A percentile compares a stretch with the other conserved stretches of the same genome.
phyloP scores from a whole-genome alignment of 768 basidiomycete genomes.

The Lactarius trivialis region DNA sequence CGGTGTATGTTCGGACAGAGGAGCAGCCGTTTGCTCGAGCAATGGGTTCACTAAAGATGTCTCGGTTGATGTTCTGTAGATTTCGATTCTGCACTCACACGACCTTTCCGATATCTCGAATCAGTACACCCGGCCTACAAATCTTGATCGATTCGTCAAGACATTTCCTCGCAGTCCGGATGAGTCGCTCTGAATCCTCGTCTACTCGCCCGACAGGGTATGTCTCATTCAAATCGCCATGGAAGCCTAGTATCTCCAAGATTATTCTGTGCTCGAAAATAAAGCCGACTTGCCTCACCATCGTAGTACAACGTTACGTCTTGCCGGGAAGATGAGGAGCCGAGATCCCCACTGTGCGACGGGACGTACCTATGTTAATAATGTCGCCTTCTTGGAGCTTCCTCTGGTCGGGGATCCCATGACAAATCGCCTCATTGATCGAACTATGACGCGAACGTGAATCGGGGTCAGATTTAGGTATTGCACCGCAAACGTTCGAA shows the following conservation, averaged over 20 bases:
- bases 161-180: slow-evolving; percentile 73
- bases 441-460: slow-evolving; percentile 42
- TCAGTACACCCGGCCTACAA: slow-evolving; percentile 90
- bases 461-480: not conserved
- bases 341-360: slow-evolving; percentile 8
- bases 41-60: slow-evolving; percentile 61
- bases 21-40: slow-evolving; percentile 79
- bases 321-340: slow-evolving; percentile 28
- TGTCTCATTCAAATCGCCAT: slow-evolving; percentile 89
- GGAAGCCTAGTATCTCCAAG: slow-evolving; percentile 54
- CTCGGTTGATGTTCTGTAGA: not conserved
- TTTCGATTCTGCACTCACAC: slow-evolving; percentile 51
- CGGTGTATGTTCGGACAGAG: slow-evolving; percentile 88
- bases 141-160: slow-evolving; percentile 85
- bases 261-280: slow-evolving; percentile 2
- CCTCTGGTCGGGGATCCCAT: slow-evolving; percentile 89
- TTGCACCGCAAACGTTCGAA: slow-evolving; percentile 3
- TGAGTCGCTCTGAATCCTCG: slow-evolving; percentile 75
- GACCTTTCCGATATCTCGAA: slow-evolving; percentile 79
- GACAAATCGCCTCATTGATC: slow-evolving; percentile 94
- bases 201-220: slow-evolving; percentile 86
- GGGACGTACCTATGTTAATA: slow-evolving; percentile 74
- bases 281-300: slow-evolving; percentile 38
- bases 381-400: slow-evolving; percentile 90
- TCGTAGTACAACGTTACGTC: slow-evolving; percentile 78